phyloP scores from a whole-genome alignment of 768 basidiomycete genomes.

The Fibroporia radiculosa region DNA sequence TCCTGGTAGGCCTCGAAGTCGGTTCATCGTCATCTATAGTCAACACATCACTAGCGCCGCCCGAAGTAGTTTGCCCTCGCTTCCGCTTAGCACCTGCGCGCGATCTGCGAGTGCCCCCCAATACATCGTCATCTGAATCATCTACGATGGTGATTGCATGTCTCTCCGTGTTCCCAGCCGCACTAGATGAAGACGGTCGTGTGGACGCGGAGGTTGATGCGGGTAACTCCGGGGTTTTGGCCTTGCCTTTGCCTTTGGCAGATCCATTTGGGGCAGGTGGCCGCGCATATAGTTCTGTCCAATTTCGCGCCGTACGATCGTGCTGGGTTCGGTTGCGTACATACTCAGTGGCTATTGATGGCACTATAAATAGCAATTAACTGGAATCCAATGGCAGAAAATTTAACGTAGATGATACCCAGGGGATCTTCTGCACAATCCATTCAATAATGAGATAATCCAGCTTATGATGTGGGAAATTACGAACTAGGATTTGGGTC shows the following conservation, averaged over 20 bases:
- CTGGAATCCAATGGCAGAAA: neutral
- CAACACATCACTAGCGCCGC: constrained; percentile 2
- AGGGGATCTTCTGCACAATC: constrained; percentile 54
- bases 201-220: neutral
- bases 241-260: constrained; percentile 11
- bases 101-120: neutral
- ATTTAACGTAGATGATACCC: constrained; percentile 32
- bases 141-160: constrained; percentile 19
- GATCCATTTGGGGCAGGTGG: constrained; percentile 32
- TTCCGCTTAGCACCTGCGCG: constrained; percentile 15
- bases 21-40: constrained; percentile 7
- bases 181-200: neutral
- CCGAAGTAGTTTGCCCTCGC: constrained; percentile 12
- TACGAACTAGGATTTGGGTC: constrained; percentile 87
- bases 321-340: constrained; percentile 58
- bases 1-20: constrained; percentile 1
- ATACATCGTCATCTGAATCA: constrained; percentile 19
- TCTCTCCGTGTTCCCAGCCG: constrained; percentile 2
- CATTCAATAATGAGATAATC: constrained; percentile 11
- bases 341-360: constrained; percentile 66
- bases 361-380: constrained; percentile 36
- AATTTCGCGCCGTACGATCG: constrained; percentile 70
- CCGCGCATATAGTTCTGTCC: constrained; percentile 68
- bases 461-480: neutral
- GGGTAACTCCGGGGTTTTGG: neutral